These are phyloP conservation scores for Vigna reflexopilosa DNA, from an alignment of 306 rosid species.

Conservation along the genomic window DNA sequence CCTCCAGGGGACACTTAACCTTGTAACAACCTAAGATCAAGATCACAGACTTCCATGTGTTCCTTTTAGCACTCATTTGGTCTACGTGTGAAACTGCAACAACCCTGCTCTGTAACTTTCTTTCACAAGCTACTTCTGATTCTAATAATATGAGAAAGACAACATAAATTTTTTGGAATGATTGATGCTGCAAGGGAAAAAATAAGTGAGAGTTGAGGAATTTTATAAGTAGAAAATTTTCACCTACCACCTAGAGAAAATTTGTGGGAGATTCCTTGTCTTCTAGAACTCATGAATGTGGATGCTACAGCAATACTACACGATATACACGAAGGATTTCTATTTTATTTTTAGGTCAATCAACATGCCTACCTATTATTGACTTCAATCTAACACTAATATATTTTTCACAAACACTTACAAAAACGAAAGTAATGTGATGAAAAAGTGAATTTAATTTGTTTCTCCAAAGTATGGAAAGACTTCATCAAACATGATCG, in stretches of 20 bases:
- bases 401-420: not conserved
- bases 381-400: constrained; percentile 41
- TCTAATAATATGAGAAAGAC: constrained; percentile 31
- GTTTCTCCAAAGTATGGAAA: too few relatives aligned
- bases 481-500: constrained; percentile 12
- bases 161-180: constrained; percentile 30
- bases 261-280: constrained; percentile 54
- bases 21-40: constrained; percentile 68
- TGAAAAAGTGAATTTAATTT: too few relatives aligned
- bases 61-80: constrained; percentile 52
- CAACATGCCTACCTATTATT: constrained; percentile 55
- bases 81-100: constrained; percentile 7
- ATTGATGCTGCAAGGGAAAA: constrained; percentile 34
- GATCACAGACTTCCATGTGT: constrained; percentile 71
- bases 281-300: constrained; percentile 50
- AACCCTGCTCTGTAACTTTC: constrained; percentile 32
- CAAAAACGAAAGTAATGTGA: too few relatives aligned
- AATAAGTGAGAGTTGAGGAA: constrained; percentile 42
- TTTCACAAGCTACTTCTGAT: constrained; percentile 40
- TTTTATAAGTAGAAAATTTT: constrained; percentile 40
- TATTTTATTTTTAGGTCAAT: constrained; percentile 40
- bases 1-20: constrained; percentile 41
- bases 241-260: constrained; percentile 51
- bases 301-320: constrained; percentile 18
- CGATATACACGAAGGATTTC: constrained; percentile 35